Percentiles rank a stretch among this genome's conserved stretches.
Evolutionary conservation across 768 basidiomycete species (phyloP).

Genomic region (Calocybe gangraenosa): DNA sequence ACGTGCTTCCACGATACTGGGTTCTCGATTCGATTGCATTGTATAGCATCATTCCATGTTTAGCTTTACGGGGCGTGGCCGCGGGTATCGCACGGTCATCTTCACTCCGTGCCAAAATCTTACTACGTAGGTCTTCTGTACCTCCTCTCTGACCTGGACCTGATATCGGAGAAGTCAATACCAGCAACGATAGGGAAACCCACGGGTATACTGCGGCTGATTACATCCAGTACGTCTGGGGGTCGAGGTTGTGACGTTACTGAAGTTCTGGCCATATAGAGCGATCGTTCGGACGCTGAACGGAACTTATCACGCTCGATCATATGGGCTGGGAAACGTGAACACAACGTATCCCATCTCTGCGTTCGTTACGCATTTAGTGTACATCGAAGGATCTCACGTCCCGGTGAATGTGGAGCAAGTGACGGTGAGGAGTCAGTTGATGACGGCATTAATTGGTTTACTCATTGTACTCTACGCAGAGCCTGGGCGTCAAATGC

Average conservation of each 20-base stretch:
- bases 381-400: slow-evolving; percentile 63
- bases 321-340: slow-evolving; percentile 56
- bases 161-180: slow-evolving; percentile 58
- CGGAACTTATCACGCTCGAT: slow-evolving; percentile 44
- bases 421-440: slow-evolving; percentile 51
- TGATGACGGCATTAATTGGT: neutral
- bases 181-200: slow-evolving; percentile 87
- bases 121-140: slow-evolving; percentile 60
- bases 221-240: slow-evolving; percentile 62
- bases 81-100: slow-evolving; percentile 70
- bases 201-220: slow-evolving; percentile 79
- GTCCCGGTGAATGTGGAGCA: slow-evolving; percentile 58
- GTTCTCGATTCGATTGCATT: neutral
- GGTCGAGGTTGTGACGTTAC: neutral
- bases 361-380: slow-evolving; percentile 82
- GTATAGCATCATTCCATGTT: slow-evolving; percentile 73
- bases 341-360: slow-evolving; percentile 67
- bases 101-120: slow-evolving; percentile 70
- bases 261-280: slow-evolving; percentile 28
- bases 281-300: slow-evolving; percentile 72
- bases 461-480: slow-evolving; percentile 8
- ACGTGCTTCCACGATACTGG: neutral
- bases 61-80: slow-evolving; percentile 80
- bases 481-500: slow-evolving; percentile 62
- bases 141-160: slow-evolving; percentile 3